Conservation (phyloP, 2,329 filamentous ascomycete species). For the Paramyrothecium roridum region DNA sequence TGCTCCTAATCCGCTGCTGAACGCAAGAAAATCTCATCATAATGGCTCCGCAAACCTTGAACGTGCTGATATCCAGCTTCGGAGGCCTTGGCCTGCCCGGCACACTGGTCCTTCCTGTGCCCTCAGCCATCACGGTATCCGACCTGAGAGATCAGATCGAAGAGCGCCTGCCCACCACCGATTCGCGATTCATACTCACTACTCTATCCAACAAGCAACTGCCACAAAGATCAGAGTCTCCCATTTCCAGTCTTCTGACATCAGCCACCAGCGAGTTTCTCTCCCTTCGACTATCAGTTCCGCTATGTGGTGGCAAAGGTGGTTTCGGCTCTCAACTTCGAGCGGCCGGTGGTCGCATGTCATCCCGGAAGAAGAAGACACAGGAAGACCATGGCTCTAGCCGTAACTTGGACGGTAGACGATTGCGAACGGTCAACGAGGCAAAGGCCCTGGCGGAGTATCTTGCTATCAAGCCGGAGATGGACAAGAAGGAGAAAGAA, state of each 20-base stretch:
- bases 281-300: constrained; percentile 74
- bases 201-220: constrained; percentile 77
- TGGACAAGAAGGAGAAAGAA: constrained; percentile 93
- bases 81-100: constrained; percentile 76
- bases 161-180: constrained; percentile 56
- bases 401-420: constrained; percentile 86
- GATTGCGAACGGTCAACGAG: constrained; percentile 88
- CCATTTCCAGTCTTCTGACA: constrained; percentile 62
- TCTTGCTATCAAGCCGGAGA: constrained; percentile 90
- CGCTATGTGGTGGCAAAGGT: constrained; percentile 89
- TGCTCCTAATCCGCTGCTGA: too few relatives aligned
- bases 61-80: constrained; percentile 83
- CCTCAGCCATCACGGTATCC: constrained; percentile 60
- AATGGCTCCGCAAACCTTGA: constrained; percentile 62
- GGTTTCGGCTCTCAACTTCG: constrained; percentile 97
- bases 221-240: constrained; percentile 44
- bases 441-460: constrained; percentile 95
- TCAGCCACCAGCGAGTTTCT: constrained; percentile 64
- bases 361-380: constrained; percentile 83
- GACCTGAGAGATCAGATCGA: constrained; percentile 64
- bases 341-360: constrained; percentile 97
- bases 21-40: constrained; percentile 1
- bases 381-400: constrained; percentile 87
- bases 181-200: constrained; percentile 69
- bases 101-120: constrained; percentile 76